Base-by-base conservation (phyloP, 257 asterid genomes). In the Rehmannia glutinosa region DNA sequence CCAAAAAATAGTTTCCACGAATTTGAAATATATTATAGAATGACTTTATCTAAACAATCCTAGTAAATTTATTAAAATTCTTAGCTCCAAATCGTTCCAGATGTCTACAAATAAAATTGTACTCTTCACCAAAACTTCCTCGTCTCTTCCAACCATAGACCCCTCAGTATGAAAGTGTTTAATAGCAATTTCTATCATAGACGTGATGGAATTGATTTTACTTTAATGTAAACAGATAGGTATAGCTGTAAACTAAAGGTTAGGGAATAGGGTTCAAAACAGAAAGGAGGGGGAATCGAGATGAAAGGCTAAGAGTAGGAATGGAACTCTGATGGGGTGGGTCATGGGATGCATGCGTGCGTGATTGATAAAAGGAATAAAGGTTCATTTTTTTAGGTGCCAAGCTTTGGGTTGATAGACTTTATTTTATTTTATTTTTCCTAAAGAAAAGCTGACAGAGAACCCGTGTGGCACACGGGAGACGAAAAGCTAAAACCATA, bases 381-480 rank as follows among this genome's bases (percentile, higher is more conserved):
- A 75, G 75, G 8, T 17, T 4, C 10, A 32, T 47, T 51, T 58
- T 51, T 36, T 27, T 35, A 24, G 52, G 50, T 60, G 64, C 64
- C 54, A 42, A 56, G 11, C 5, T 25, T 46, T 32, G 3, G 20
- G 43, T 5, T 42, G 9, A 8, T 30, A n/a, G n/a, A n/a, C n/a
- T n/a, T n/a, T n/a, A n/a, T n/a, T n/a, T 1, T 13, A 43, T 13
- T 41, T 41, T 38, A 27, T 30, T 30, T 2, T 30, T 30, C 4
- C 3, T 3, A 5, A 64, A 5, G 1, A 38, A 28, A 42, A 43
- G 69, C 33, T 17, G 69, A 59, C 64, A 60, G 20, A 15, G 21
- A 55, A 78, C 46, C 79, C 83, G 80, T 78, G 83, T 46, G 41
- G 6, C 17, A 35, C 83, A 79, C 77, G 76, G 54, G 67, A 51